Evolutionary conservation across 1,284 basidiomycete genomes (phyloP).

Genomic region (Grifola frondosa): DNA sequence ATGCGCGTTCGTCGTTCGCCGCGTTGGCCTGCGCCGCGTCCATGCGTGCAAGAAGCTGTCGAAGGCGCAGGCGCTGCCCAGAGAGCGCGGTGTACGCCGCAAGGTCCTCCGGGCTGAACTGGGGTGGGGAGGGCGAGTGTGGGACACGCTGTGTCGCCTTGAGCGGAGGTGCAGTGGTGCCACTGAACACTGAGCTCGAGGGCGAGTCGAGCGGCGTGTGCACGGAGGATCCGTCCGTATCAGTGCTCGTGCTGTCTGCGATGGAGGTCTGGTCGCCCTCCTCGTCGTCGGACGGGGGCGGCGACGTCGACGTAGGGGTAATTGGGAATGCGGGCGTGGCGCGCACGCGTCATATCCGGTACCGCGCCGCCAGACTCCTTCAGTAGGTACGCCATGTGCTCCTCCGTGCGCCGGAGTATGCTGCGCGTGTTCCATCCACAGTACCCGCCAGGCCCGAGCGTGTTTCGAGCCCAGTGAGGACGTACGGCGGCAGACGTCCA

Average conservation of each 20-base stretch:
- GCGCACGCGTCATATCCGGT: slow-evolving; percentile 16
- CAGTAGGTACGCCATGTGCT: slow-evolving; percentile 47
- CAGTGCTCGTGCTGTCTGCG: slow-evolving; percentile 35
- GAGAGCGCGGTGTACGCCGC: slow-evolving; percentile 39
- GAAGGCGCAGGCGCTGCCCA: slow-evolving; percentile 39
- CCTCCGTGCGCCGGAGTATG: slow-evolving; percentile 49
- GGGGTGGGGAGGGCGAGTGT: slow-evolving; percentile 21
- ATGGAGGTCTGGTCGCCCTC: slow-evolving; percentile 31
- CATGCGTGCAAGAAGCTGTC: slow-evolving; percentile 38
- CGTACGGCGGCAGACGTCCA: slow-evolving; percentile 70
- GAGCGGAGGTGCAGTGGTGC: not conserved
- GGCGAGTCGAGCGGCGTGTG: slow-evolving; percentile 49
- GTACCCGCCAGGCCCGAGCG: slow-evolving; percentile 37
- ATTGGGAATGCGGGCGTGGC: slow-evolving; percentile 12
- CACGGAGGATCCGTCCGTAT: slow-evolving; percentile 55
- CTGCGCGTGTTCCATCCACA: slow-evolving; percentile 55
- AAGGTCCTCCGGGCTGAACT: slow-evolving; percentile 25
- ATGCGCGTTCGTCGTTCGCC: slow-evolving; percentile 37
- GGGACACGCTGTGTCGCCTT: slow-evolving; percentile 17
- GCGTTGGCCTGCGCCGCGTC: slow-evolving; percentile 37
- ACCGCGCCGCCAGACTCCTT: slow-evolving; percentile 39
- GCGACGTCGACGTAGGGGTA: slow-evolving; percentile 3
- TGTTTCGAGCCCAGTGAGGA: slow-evolving; percentile 47
- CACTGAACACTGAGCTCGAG: slow-evolving; percentile 15
- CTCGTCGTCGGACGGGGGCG: slow-evolving; percentile 28